Percentiles rank a stretch among this genome's conserved stretches.
These are phyloP conservation scores for Deinandra increscens DNA, from an alignment of 129 eudicot species.

Conservation along the genomic window DNA sequence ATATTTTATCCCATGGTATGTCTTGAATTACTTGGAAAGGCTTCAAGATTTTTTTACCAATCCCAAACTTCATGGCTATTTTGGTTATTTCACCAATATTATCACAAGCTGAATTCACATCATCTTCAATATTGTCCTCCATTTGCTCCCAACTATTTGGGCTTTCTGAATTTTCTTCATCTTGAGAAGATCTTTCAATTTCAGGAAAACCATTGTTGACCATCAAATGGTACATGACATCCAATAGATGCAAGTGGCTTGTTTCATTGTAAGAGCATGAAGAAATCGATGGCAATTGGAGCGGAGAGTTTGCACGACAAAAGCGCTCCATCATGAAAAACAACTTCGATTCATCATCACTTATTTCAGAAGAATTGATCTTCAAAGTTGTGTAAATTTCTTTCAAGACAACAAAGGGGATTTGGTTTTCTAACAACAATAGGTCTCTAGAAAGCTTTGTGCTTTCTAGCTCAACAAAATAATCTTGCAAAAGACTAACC, in stretches of 20 bases:
- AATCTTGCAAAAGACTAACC: slow-evolving; percentile 34
- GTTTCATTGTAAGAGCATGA: background rate
- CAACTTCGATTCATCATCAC: background rate
- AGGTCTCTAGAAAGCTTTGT: slow-evolving; percentile 32
- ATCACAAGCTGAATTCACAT: slow-evolving; percentile 10
- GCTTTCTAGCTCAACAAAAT: background rate
- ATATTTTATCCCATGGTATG: slow-evolving; percentile 35
- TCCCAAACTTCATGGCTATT: slow-evolving; percentile 28
- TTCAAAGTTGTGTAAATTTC: slow-evolving; percentile 26
- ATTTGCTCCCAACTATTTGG: background rate
- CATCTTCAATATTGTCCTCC: slow-evolving; percentile 4
- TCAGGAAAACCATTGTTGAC: slow-evolving; percentile 12
- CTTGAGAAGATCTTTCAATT: background rate
- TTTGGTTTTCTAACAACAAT: slow-evolving; percentile 49
- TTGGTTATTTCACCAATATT: slow-evolving; percentile 28
- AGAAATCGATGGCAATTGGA: slow-evolving; percentile 8
- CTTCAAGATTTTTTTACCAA: slow-evolving; percentile 18
- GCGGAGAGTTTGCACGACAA: slow-evolving; percentile 43
- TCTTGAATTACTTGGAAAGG: slow-evolving; percentile 33
- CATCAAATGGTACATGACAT: slow-evolving; percentile 40
- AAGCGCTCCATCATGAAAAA: slow-evolving; percentile 23
- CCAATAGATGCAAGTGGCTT: slow-evolving; percentile 36
- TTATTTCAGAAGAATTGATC: background rate
- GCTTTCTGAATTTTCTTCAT: background rate
- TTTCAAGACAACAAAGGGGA: slow-evolving; percentile 29